Conservation (phyloP, 768 basidiomycete species). For the Suillus paluster region DNA sequence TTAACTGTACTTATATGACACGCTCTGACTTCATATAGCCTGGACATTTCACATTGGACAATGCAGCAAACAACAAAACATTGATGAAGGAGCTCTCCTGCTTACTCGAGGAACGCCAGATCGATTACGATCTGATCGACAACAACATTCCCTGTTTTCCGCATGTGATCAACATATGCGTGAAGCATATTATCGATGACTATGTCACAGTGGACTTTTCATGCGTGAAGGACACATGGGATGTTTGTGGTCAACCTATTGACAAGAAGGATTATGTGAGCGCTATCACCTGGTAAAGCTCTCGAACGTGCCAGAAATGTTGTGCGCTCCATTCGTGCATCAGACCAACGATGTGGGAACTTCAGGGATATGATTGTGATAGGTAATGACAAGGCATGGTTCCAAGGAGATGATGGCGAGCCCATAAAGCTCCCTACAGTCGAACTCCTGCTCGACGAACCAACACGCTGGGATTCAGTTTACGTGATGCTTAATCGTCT, state of each 20-base stretch:
- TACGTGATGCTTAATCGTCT: constrained; percentile 34
- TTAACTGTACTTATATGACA: too few relatives aligned
- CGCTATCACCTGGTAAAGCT: too few relatives aligned
- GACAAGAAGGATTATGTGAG: too few relatives aligned
- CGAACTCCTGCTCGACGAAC: constrained; percentile 33
- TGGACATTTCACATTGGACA: constrained; percentile 12
- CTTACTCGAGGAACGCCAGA: too few relatives aligned
- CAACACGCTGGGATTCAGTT: constrained; percentile 8
- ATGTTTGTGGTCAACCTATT: too few relatives aligned
- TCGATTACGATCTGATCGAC: neutral
- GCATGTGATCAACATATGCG: constrained; percentile 21
- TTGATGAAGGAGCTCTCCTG: constrained; percentile 11
- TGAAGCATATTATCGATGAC: too few relatives aligned
- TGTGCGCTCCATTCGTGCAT: neutral
- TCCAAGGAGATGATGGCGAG: neutral
- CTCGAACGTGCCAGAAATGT: neutral
- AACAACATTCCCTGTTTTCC: constrained; percentile 21
- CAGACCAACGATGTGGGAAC: neutral
- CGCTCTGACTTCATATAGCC: neutral
- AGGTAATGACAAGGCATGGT: neutral
- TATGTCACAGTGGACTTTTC: neutral
- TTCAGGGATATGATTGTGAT: neutral
- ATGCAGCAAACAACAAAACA: constrained; percentile 22
- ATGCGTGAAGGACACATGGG: neutral
- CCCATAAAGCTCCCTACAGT: neutral